Evolutionary conservation across 352 stramenopile species (phyloP), one percentile per base, ranked within the genome.

Genomic region (Phytophthora cactorum): DNA sequence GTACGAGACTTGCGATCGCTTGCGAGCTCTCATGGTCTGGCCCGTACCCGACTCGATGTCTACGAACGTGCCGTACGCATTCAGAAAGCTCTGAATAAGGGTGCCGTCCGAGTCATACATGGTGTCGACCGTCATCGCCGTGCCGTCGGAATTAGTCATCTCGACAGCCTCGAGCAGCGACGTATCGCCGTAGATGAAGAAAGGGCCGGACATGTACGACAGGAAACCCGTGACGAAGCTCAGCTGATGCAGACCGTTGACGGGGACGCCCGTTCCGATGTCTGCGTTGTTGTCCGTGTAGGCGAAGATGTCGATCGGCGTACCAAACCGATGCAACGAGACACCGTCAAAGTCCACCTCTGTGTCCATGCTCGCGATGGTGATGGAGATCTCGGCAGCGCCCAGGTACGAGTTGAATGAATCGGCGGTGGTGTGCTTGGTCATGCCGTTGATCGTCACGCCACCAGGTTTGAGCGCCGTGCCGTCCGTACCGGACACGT

Each of bases 211-310:
- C 52, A 93, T 63, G 60, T 85, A 93, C 45, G 82, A 75, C 25
- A 92, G 44, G 62, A 93, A 90, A 49, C 86, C 86, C 29, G 64
- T 77, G 59, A 80, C 74, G 63, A 92, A 93, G 51, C 77, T 81
- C 45, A 90, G 50, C 47, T 79, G 70, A 59, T 92, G 86, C 34
- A 93, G 63, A 28, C 86, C 86, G 46, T 93, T 66, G 5, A 93
- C 74, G 0, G 86, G 86, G 53, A 78, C 66, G 8, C 72, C 86
- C 7, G 75, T 82, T 43, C 86, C 86, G 15, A 77, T 46, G 8
- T 38, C 43, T 1, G 54, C 68, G 22, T 85, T 90, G 34, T 65
- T 63, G 25, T 55, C 43, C 1, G 52, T 67, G 14, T 70, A 70
- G 25, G 32, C 47, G 32, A 93, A 81, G 25, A 77, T 58, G 52